Base-by-base conservation (phyloP, 345 rosid species). In the Syzygium aromaticum region DNA sequence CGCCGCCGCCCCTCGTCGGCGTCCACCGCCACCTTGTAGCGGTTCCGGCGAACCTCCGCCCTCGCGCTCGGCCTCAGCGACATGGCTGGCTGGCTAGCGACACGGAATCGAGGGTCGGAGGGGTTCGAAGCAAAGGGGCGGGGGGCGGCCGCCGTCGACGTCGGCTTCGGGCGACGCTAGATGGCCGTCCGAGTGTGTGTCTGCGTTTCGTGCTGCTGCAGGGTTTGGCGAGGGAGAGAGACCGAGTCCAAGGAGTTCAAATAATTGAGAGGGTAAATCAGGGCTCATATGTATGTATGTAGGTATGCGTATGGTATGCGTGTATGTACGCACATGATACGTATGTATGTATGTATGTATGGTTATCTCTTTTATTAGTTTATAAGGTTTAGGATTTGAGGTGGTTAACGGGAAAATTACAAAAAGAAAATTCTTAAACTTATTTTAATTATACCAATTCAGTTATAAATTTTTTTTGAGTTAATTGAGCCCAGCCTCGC, bases 1-100 rank as follows among this genome's bases (percentile, higher is more conserved):
- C 98, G 91, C 91, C 98, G 91, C 83, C 98, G 91, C 13, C 98
- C 98, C 88, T 96, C 98, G 49, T 96, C 99, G 13, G 96, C 97
- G 85, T 96, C 97, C 40, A 96, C 97, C 17, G 98, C 96, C 85
- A 96, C 98, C 90, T 97, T 97, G 93, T 95, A 97, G 51, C 91
- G 89, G 91, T 94, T 96, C 87, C 96, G 92, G 85, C 98, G 96
- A 54, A 91, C 96, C 91, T 96, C 98, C 8, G 95, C 92, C 90
- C 92, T 93, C 2, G 95, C 92, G 92, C 88, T 93, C 11, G 98
- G 97, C 89, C 98, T 92, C 89, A 95, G 88, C 90, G 98, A 97
- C 98, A 96, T 96, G 27, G 49, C 80, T 43, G 46, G 46, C 46
- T 43, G 46, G 46, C 46, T 43, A 43, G 63, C 11, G 63, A 23